Base-by-base conservation (phyloP, 2,329 filamentous ascomycete species). In the Tolypocladium amazonense region DNA sequence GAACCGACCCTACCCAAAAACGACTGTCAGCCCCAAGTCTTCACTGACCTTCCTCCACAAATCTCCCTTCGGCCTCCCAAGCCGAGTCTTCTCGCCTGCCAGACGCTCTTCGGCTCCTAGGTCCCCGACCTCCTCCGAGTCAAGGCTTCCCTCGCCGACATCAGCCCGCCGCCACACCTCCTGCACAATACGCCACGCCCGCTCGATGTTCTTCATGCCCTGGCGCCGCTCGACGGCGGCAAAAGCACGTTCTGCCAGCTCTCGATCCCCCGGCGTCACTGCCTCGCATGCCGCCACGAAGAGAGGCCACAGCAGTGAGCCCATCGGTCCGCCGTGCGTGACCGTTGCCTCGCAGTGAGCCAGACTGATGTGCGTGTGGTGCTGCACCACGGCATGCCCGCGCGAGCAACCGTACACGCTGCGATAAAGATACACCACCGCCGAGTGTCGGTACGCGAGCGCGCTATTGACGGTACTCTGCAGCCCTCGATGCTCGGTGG, bases 221-320 rank as follows among this genome's bases (percentile, higher is more conserved):
- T 87, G 85, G 23, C 83, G 73, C 58, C 73, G 76, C 60, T 81
- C 79, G 11, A 85, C 75, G 6, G 79, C 79, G 5, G 71, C 68
- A 65, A 87, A 87, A 0, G 81, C 75, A 59, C 74, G 73, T 33
- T 75, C 69, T 4, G 84, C 82, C 23, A 83, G 70, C 7, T 73
- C 74, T 20, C 84, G 73, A 66, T 88, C 84, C 11, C 72, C 73
- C 1, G 69, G 65, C 20, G 68, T 74, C 11, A 75, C 71, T 0
- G 84, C 84, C 68, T 88, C 85, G 66, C 84, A 86, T 1, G 82
- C 79, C 2, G 83, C 81, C 12, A 85, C 83, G 65, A 88, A 88
- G 2, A 87, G 72, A 1, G 85, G 85, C 83, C 84, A 87, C 2
- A 88, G 75, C 41, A 88, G 72, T 2, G 85, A 85, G 1, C 81